Evolutionary conservation across 2,329 filamentous ascomycete species (phyloP).

Genomic region (Claviceps sp.): DNA sequence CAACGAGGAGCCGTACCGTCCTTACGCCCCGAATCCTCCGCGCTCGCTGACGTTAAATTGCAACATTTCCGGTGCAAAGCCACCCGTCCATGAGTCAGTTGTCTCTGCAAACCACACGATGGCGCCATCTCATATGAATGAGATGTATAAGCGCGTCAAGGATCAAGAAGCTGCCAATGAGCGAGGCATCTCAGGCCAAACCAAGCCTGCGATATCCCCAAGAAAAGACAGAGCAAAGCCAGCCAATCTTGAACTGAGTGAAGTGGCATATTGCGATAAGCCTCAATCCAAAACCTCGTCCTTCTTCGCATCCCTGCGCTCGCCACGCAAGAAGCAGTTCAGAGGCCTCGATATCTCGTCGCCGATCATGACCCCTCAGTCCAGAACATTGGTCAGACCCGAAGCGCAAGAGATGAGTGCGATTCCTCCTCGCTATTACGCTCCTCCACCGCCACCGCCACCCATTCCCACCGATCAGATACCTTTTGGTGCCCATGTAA

Average conservation of each 20-base stretch:
- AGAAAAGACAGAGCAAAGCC: slow-evolving; percentile 38
- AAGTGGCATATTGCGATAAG: slow-evolving; percentile 30
- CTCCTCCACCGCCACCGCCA: slow-evolving; percentile 43
- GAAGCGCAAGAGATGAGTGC: slow-evolving; percentile 43
- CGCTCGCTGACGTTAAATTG: slow-evolving; percentile 34
- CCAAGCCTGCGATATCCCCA: slow-evolving; percentile 11
- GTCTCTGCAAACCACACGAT: slow-evolving; percentile 61
- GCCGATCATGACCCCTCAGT: slow-evolving; percentile 51
- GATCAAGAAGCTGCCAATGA: slow-evolving; percentile 65
- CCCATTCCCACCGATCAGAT: slow-evolving; percentile 37
- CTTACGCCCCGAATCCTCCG: slow-evolving; percentile 27
- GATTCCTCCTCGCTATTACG: slow-evolving; percentile 45
- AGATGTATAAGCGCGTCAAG: slow-evolving; percentile 85
- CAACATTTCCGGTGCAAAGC: slow-evolving; percentile 44
- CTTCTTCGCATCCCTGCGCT: slow-evolving; percentile 47
- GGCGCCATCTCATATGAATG: slow-evolving; percentile 73
- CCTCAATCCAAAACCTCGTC: slow-evolving; percentile 44
- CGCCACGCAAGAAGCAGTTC: slow-evolving; percentile 39
- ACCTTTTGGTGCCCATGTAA: slow-evolving; percentile 20
- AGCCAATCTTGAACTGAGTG: slow-evolving; percentile 33
- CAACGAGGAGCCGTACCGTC: slow-evolving; percentile 5
- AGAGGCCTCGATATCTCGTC: slow-evolving; percentile 48
- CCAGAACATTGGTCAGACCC: slow-evolving; percentile 42
- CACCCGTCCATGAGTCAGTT: slow-evolving; percentile 63
- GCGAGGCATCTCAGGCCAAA: slow-evolving; percentile 26